Evolutionary conservation across 305 asterid genomes (phyloP).

Genomic region (Fraxinus velutina): DNA sequence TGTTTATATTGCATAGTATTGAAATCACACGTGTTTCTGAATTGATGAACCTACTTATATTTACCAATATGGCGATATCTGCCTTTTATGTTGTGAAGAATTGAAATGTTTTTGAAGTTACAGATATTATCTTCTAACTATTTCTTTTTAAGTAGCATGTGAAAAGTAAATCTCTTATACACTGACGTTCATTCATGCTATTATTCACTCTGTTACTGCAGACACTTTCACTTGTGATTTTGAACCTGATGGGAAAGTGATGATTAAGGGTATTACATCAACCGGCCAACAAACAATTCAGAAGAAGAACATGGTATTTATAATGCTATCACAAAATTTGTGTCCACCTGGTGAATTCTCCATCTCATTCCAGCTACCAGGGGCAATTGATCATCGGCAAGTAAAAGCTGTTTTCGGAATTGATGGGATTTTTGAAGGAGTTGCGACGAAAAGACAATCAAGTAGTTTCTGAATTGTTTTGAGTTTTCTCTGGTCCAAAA

Average conservation of each 20-base stretch:
- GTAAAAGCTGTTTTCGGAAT: conserved; percentile 30
- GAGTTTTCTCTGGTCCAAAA: neutral
- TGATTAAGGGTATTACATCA: neutral
- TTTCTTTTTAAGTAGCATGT: neutral
- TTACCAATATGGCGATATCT: neutral
- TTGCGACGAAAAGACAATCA: conserved; percentile 31
- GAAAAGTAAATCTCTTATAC: neutral
- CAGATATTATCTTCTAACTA: neutral
- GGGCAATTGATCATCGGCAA: conserved; percentile 35
- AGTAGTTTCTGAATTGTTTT: neutral
- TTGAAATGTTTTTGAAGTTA: neutral
- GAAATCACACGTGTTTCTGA: neutral
- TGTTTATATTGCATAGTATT: neutral
- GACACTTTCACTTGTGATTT: neutral
- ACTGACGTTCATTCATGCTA: neutral
- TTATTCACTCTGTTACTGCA: neutral
- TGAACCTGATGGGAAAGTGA: neutral
- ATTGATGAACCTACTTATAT: neutral
- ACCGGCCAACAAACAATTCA: neutral
- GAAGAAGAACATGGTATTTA: neutral
- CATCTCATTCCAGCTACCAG: conserved; percentile 30
- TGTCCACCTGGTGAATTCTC: conserved; percentile 28
- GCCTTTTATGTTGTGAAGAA: neutral
- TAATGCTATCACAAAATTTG: neutral
- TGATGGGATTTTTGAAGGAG: conserved; percentile 48